Conservation (phyloP, 2,329 filamentous ascomycete genomes). For the Zasmidium cellare region DNA sequence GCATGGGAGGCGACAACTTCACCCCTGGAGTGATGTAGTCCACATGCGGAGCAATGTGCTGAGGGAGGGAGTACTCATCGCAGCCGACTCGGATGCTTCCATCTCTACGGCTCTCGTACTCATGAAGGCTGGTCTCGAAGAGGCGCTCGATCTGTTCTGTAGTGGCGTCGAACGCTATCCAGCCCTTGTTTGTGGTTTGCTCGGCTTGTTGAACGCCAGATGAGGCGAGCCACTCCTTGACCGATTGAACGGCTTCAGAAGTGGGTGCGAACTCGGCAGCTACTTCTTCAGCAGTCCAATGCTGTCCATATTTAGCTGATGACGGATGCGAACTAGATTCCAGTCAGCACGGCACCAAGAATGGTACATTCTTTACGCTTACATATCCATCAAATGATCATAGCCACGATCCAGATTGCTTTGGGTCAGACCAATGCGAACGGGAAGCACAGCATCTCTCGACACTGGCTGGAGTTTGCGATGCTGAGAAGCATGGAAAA, state of each 20-base stretch:
- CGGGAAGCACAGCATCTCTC: slow-evolving; percentile 31
- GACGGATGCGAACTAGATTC: slow-evolving; percentile 39
- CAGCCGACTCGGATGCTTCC: slow-evolving; percentile 4
- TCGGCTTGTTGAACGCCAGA: slow-evolving; percentile 1
- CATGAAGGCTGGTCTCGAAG: slow-evolving; percentile 1
- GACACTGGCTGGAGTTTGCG: slow-evolving; percentile 25
- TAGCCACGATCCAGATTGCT: slow-evolving; percentile 34
- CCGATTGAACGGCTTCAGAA: slow-evolving; percentile 45
- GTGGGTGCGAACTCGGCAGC: slow-evolving; percentile 44
- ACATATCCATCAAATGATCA: slow-evolving; percentile 37
- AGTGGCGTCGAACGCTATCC: slow-evolving; percentile 10
- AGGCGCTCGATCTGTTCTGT: slow-evolving; percentile 2
- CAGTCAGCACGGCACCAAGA: too few species aligned
- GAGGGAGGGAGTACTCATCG: slow-evolving; percentile 40
- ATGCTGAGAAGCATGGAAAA: slow-evolving; percentile 15
- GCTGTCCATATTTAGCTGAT: slow-evolving; percentile 43
- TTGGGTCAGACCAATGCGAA: slow-evolving; percentile 36
- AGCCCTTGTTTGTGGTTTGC: slow-evolving; percentile 1
- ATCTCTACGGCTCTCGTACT: slow-evolving; percentile 4
- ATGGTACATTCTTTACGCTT: too few species aligned
- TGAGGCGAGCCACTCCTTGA: slow-evolving; percentile 55
- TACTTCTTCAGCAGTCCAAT: slow-evolving; percentile 46
- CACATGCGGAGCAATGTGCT: slow-evolving; percentile 31
- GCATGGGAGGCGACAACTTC: slow-evolving; percentile 37
- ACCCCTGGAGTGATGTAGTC: slow-evolving; percentile 48